Conservation (phyloP, 441 rosid species). For the Gossypium gossypioides region DNA sequence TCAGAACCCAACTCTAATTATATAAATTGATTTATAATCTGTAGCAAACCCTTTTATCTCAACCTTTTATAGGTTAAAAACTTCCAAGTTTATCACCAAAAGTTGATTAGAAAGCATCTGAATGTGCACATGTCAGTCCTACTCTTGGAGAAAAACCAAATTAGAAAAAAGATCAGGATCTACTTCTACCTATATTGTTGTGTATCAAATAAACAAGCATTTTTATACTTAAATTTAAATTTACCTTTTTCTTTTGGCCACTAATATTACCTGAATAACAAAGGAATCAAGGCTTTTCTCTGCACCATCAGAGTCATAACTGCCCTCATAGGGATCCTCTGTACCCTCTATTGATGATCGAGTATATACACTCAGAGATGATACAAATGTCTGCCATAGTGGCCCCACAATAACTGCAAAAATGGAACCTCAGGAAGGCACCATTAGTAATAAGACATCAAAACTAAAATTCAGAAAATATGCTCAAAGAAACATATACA, state of each 20-base stretch:
- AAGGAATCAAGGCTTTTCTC: constrained; percentile 92
- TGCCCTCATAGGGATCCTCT: constrained; percentile 69
- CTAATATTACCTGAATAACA: constrained; percentile 60
- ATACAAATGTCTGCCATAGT: constrained; percentile 78
- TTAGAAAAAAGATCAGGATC: not conserved
- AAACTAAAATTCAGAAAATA: constrained; percentile 3
- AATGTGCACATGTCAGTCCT: not conserved
- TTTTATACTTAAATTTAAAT: not conserved
- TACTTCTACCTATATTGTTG: not conserved
- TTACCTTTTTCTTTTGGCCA: not conserved
- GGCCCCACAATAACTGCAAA: constrained; percentile 71
- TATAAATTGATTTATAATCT: not conserved
- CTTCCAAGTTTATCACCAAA: not conserved
- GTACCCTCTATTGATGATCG: constrained; percentile 68
- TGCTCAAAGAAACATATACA: not conserved
- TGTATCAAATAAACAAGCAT: not conserved
- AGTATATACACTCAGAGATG: constrained; percentile 61
- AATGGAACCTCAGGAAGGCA: constrained; percentile 12
- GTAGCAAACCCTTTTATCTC: not conserved
- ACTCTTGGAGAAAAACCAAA: not conserved
- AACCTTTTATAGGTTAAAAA: not conserved
- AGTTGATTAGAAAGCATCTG: not conserved
- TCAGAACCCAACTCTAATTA: not conserved
- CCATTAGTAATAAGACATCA: constrained; percentile 9
- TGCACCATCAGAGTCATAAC: constrained; percentile 92